These are phyloP conservation scores for Solanum sparsipilum DNA, from an alignment of 257 asterid genomes.

Conservation along the genomic window DNA sequence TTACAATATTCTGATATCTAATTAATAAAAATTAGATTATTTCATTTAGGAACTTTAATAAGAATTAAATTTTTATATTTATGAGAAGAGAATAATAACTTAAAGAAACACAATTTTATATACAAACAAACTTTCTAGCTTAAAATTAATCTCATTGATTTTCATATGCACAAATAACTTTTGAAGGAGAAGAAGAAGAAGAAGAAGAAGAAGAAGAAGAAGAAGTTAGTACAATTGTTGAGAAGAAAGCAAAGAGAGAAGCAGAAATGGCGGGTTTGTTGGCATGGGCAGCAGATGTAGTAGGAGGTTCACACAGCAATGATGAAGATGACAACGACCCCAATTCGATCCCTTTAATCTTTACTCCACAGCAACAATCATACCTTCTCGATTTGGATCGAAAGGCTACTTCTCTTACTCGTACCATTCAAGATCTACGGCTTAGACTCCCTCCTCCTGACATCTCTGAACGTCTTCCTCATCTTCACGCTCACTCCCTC, in stretches of 20 bases:
- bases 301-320: constrained; percentile 55
- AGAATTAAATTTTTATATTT: not conserved
- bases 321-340: constrained; percentile 44
- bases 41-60: not conserved
- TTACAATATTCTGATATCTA: not conserved
- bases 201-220: not conserved
- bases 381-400: constrained; percentile 59
- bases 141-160: not conserved
- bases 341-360: constrained; percentile 60
- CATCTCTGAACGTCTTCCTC: constrained; percentile 85
- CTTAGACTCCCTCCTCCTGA: constrained; percentile 89
- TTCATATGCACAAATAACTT: not conserved
- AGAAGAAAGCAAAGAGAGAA: not conserved
- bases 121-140: not conserved
- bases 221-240: not conserved
- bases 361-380: constrained; percentile 70
- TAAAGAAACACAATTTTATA: too few species aligned
- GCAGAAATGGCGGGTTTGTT: constrained; percentile 76
- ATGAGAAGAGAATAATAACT: not conserved
- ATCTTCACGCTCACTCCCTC: constrained; percentile 93
- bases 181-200: not conserved
- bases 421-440: constrained; percentile 92
- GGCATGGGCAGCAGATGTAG: constrained; percentile 99
- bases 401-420: constrained; percentile 57
- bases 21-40: too few species aligned